Base-by-base conservation (phyloP, 225 moss, liverwort and hornwort genomes). In the Sphagnum tenellum region DNA sequence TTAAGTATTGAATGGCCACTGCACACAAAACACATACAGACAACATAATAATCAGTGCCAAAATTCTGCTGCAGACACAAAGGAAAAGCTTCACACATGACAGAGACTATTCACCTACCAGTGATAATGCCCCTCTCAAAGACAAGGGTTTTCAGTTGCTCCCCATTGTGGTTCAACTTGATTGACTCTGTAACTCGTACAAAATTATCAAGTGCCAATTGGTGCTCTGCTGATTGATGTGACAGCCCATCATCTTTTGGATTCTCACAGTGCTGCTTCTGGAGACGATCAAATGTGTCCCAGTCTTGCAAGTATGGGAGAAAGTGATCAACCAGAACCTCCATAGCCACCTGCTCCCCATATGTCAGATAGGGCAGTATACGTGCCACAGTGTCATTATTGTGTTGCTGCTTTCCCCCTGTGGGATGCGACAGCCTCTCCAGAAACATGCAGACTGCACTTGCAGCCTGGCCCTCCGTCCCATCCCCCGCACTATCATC, bases 371-470 rank as follows among this genome's bases (percentile, higher is more conserved):
- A 99, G 10, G 98, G 93, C 12, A 99, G 86, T 64, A 99, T 99
- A 49, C 98, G 87, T 51, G 98, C 98, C 56, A 99, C 98, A 2
- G 98, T 99, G 46, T 99, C 98, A 74, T 93, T 93, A 64, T 99
- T 99, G 47, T 87, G 85, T 74, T 93, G 93, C 76, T 99, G 98
- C 79, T 90, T 93, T 66, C 80, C 86, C 61, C 86, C 90, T 47
- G 87, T 81, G 46, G 98, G 90, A 75, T 89, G 89, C 7, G 98
- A 93, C 72, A 99, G 73, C 64, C 90, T 90, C 77, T 99, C 98
- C 75, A 99, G 69, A 76, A 99, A 99, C 98, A 99, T 99, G 62
- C 85, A 87, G 55, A 99, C 98, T n/a, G 98, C 98, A 69, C 87
- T 82, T 11, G 89, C 98, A 65, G 98, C 98, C 76, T 93, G 90